These are phyloP conservation scores for Neofusicoccum kwambonambiense DNA, from an alignment of 2,329 filamentous ascomycete species.

Conservation along the genomic window DNA sequence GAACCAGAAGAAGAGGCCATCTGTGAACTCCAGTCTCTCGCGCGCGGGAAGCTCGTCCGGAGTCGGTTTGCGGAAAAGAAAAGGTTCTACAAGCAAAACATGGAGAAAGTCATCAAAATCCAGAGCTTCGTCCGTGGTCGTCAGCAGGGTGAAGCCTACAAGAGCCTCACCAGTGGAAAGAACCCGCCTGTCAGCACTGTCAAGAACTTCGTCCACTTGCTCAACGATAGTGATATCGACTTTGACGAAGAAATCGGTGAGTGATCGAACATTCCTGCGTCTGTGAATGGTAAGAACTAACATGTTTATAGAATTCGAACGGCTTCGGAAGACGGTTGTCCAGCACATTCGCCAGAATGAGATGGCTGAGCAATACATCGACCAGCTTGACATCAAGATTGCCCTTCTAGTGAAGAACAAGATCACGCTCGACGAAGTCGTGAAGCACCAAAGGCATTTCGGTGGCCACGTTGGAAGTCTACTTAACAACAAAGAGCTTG, in stretches of 20 bases:
- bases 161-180: constrained; percentile 91
- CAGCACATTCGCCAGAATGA: constrained; percentile 97
- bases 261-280: constrained; percentile 10
- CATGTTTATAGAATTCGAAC: constrained; percentile 70
- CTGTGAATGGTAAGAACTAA: neutral
- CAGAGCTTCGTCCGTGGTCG: constrained; percentile 95
- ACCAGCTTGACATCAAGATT: constrained; percentile 98
- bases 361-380: constrained; percentile 95
- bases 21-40: constrained; percentile 70
- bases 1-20: constrained; percentile 81
- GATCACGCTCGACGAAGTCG: constrained; percentile 95
- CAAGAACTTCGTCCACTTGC: constrained; percentile 95
- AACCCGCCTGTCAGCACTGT: constrained; percentile 96
- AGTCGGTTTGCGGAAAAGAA: constrained; percentile 78
- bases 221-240: constrained; percentile 98
- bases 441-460: constrained; percentile 94
- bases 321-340: constrained; percentile 90
- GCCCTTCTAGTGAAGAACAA: constrained; percentile 98
- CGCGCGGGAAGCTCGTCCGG: constrained; percentile 72
- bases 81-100: constrained; percentile 88
- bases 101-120: constrained; percentile 98
- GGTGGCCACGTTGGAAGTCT: constrained; percentile 84
- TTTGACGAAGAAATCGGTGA: constrained; percentile 88
- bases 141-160: constrained; percentile 96
- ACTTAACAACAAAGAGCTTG: constrained; percentile 82